Percentiles rank a stretch among this genome's conserved stretches.
phyloP scores from a whole-genome alignment of 1,139 yeast genomes.

The Arxiozyma bovina region DNA sequence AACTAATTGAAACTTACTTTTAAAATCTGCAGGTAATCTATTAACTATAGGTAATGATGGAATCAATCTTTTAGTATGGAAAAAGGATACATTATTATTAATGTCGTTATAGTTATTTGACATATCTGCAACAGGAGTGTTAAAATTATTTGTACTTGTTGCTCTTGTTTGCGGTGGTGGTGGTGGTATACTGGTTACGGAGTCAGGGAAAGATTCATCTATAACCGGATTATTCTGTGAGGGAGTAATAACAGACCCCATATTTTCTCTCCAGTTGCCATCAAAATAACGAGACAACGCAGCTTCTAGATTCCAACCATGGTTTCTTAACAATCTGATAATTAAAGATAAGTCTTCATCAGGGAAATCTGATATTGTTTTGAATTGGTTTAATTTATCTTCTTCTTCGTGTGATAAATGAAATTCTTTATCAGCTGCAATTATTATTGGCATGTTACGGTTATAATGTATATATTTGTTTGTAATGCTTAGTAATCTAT shows the following conservation, averaged over 20 bases:
- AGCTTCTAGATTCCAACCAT: constrained; percentile 35
- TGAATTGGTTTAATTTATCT: constrained; percentile 34
- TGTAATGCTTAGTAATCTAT: too few species aligned
- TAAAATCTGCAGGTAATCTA: constrained; percentile 27
- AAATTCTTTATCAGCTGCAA: constrained; percentile 18
- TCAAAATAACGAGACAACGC: constrained; percentile 35
- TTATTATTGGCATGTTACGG: constrained; percentile 23
- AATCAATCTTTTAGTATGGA: constrained; percentile 8
- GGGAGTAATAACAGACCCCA: constrained; percentile 17
- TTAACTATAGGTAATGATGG: constrained; percentile 30
- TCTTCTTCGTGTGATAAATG: constrained; percentile 34
- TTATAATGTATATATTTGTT: too few species aligned
- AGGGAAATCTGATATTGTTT: constrained; percentile 32
- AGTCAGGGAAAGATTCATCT: background rate
- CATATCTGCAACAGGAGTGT: too few species aligned
- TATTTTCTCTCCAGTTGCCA: constrained; percentile 28
- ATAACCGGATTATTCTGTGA: constrained; percentile 1
- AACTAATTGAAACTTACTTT: constrained; percentile 20
- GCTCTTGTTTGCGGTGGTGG: background rate
- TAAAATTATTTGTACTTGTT: too few species aligned
- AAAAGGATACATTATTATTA: constrained; percentile 8
- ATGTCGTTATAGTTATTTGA: background rate
- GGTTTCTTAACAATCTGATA: constrained; percentile 30
- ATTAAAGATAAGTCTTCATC: constrained; percentile 32
- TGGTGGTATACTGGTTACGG: background rate